Conservation (phyloP, 2,329 filamentous ascomycete species). For the Monilinia polystroma region DNA sequence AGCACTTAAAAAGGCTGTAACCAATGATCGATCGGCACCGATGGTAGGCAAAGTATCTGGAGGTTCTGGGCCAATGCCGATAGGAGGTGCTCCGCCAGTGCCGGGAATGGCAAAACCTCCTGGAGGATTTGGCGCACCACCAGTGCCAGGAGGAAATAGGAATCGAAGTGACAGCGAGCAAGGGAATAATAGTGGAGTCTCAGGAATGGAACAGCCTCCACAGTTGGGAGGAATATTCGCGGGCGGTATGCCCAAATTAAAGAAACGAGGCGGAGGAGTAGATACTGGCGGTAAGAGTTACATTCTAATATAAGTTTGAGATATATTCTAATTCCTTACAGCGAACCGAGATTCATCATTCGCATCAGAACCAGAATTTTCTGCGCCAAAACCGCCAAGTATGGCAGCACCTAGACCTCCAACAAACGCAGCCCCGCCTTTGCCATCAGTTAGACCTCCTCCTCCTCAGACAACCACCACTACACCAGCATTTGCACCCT, state of each 20-base stretch:
- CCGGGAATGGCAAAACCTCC: constrained; percentile 61
- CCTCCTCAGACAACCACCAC: constrained; percentile 48
- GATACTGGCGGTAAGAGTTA: constrained; percentile 62
- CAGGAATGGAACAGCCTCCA: constrained; percentile 61
- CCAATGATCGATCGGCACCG: constrained; percentile 90
- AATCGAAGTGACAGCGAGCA: constrained; percentile 83
- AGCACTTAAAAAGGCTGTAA: constrained; percentile 77
- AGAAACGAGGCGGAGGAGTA: constrained; percentile 78
- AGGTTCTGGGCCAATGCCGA: constrained; percentile 57
- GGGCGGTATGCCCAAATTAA: constrained; percentile 92
- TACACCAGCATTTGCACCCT: constrained; percentile 51
- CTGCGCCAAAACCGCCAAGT: constrained; percentile 57
- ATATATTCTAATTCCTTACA: constrained; percentile 37
- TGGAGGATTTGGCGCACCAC: constrained; percentile 64
- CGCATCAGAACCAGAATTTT: constrained; percentile 75
- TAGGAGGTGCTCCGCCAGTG: constrained; percentile 79
- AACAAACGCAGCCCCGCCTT: constrained; percentile 52
- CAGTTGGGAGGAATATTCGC: constrained; percentile 88
- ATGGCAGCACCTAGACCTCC: constrained; percentile 59
- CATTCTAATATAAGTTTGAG: constrained; percentile 2
- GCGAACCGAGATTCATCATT: constrained; percentile 71
- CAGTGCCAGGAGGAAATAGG: constrained; percentile 64
- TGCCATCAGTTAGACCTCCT: constrained; percentile 42
- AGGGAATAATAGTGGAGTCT: constrained; percentile 45
- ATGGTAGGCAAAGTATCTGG: constrained; percentile 57